Evolutionary conservation across 163 green algal species (phyloP).

Genomic region (Chloroidium sp.): DNA sequence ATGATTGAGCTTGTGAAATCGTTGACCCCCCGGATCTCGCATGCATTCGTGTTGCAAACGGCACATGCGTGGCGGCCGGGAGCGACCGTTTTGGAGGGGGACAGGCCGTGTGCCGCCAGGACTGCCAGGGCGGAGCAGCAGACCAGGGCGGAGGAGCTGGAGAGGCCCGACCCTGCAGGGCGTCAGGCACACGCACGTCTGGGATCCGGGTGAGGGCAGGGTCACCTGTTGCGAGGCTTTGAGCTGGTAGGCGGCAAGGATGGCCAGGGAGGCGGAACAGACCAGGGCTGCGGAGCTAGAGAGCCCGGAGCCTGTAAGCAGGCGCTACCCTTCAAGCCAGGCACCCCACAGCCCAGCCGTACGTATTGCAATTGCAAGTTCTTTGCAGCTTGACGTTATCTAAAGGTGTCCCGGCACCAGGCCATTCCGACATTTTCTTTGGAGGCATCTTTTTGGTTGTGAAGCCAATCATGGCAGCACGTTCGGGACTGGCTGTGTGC

Average conservation of each 20-base stretch:
- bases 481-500: not conserved
- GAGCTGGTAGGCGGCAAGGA: constrained; percentile 52
- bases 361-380: not conserved
- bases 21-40: no score
- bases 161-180: constrained; percentile 60
- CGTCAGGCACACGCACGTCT: not conserved
- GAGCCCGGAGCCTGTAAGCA: constrained; percentile 11
- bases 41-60: no score
- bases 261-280: constrained; percentile 59
- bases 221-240: constrained; percentile 6
- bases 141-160: constrained; percentile 66
- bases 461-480: not conserved
- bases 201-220: not conserved
- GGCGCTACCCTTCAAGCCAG: not conserved
- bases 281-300: constrained; percentile 79
- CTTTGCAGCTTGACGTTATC: no score
- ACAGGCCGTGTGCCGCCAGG: constrained; percentile 33
- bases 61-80: not conserved
- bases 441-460: not conserved
- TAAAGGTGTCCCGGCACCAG: no score
- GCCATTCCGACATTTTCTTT: no score
- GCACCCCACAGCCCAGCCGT: not conserved
- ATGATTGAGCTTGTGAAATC: not conserved
- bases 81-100: constrained; percentile 1
- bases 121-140: constrained; percentile 60